Conservation (phyloP, 495 filamentous ascomycete genomes). For the Acidomyces sp. region DNA sequence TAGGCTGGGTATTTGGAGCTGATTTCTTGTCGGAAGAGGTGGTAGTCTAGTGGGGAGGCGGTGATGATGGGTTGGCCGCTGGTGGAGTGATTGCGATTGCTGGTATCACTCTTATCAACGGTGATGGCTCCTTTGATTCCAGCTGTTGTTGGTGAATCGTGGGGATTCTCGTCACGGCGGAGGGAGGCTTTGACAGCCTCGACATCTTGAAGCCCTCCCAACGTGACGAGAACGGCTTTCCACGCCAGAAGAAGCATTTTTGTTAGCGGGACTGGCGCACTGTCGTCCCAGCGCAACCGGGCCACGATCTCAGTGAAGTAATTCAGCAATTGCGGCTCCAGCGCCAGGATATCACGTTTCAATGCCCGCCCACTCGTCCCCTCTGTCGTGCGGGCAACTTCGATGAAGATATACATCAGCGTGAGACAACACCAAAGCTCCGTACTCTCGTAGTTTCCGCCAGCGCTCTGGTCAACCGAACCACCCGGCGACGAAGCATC, state of each 20-base stretch:
- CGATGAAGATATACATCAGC: constrained; percentile 27
- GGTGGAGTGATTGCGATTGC: constrained; percentile 39
- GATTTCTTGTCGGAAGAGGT: constrained; percentile 90
- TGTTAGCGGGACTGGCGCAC: constrained; percentile 46
- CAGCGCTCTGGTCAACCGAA: constrained; percentile 6
- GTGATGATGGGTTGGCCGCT: constrained; percentile 63
- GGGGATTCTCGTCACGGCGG: constrained; percentile 32
- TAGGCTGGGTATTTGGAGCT: constrained; percentile 98
- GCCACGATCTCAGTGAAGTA: constrained; percentile 63
- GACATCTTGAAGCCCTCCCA: constrained; percentile 64
- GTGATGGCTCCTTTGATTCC: too few relatives aligned
- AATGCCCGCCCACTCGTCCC: constrained; percentile 20
- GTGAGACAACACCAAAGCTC: constrained; percentile 31
- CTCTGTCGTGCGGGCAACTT: constrained; percentile 25
- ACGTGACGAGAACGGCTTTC: constrained; percentile 77
- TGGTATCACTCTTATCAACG: constrained; percentile 21
- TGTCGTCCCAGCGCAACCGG: constrained; percentile 79
- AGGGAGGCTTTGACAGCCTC: constrained; percentile 57
- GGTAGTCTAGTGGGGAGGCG: constrained; percentile 89
- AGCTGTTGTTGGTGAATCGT: too few relatives aligned
- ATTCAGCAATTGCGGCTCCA: constrained; percentile 57
- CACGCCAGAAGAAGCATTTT: constrained; percentile 71
- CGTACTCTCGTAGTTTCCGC: constrained; percentile 23
- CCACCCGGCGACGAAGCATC: background rate
- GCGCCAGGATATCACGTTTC: constrained; percentile 19